Evolutionary conservation across 176 grass and related monocot species (phyloP), one percentile per base, ranked within the genome.

Genomic region (Neostapfia colusana): DNA sequence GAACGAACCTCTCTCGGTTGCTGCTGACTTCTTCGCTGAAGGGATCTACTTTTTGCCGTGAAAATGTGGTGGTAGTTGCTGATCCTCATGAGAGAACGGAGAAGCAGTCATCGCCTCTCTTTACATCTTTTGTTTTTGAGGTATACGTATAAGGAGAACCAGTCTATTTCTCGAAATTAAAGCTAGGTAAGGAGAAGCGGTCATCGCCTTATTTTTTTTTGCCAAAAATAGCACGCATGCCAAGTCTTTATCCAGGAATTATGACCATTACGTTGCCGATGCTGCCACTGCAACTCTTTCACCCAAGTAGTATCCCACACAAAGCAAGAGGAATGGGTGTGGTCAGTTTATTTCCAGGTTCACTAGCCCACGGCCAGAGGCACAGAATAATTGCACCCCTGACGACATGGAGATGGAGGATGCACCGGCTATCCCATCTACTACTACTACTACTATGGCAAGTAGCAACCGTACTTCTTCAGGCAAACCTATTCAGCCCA

Each of bases 171-270:
- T 48, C 14, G 45, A 48, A n/a, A n/a, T n/a, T n/a, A n/a, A 48
- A 48, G 45, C 14, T 14, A 48, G 45, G 45, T 16, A 51, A 51
- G 48, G 48, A 51, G 58, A 56, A 40, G 31, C 60, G 25, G 25
- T 13, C 9, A 20, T 76, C 8, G 67, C 63, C 44, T 13, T n/a
- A n/a, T 3, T 31, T 10, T n/a, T 61, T 38, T 14, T 10, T 75
- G 25, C 65, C 15, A 69, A 79, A 79, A 83, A 79, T 10, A 73
- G 70, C 81, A 56, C 35, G 37, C 44, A 8, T 31, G 50, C 2
- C 81, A 26, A 28, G 81, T 88, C 76, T 23, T 80, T 80, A 39
- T 88, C 63, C 54, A 16, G 65, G 45, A 80, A 66, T 75, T 75
- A 54, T 73, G 69, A 24, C 14, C 46, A 72, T 73, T n/a, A 38